A percentile compares a stretch with the other conserved stretches of the same genome.
Evolutionary conservation across 139 green algal species (phyloP).

Genomic region (Haematococcus lacustris): DNA sequence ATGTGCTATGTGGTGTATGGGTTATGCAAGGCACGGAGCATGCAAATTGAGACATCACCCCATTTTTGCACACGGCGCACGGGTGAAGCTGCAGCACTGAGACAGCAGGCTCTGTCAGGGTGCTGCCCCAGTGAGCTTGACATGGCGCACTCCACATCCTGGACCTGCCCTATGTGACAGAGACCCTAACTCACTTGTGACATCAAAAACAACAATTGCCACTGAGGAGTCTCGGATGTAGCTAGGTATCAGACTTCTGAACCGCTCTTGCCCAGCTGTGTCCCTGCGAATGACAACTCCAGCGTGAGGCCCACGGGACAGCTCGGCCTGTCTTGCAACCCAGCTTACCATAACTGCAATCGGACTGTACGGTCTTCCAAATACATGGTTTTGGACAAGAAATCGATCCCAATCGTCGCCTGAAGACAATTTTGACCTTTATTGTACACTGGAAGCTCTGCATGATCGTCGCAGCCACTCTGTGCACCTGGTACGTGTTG

Average conservation of each 20-base stretch:
- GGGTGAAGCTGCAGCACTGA: no score
- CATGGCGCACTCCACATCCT: no score
- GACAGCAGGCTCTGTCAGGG: no score
- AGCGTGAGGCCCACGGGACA: conserved; percentile 1
- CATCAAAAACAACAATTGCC: conserved; percentile 97
- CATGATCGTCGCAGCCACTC: not conserved
- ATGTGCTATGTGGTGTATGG: no score
- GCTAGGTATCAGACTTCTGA: conserved; percentile 91
- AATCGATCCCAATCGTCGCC: conserved; percentile 99
- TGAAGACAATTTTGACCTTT: no score
- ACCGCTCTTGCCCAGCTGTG: conserved; percentile 96
- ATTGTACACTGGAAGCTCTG: not conserved
- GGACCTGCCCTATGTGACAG: no score
- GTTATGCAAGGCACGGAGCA: no score
- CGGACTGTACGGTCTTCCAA: conserved; percentile 96
- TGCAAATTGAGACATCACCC: no score
- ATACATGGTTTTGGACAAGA: conserved; percentile 99
- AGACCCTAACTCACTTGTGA: conserved; percentile 91
- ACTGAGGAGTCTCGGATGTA: conserved; percentile 98
- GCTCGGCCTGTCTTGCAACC: not conserved
- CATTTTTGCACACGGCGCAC: no score
- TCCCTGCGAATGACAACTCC: conserved; percentile 60
- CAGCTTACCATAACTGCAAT: conserved; percentile 90
- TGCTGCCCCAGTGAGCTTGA: no score
- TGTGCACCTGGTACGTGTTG: conserved; percentile 93